These are phyloP conservation scores for Pseudocohnilembus persalinus DNA, from an alignment of 169 alveolate species.

Conservation along the genomic window DNA sequence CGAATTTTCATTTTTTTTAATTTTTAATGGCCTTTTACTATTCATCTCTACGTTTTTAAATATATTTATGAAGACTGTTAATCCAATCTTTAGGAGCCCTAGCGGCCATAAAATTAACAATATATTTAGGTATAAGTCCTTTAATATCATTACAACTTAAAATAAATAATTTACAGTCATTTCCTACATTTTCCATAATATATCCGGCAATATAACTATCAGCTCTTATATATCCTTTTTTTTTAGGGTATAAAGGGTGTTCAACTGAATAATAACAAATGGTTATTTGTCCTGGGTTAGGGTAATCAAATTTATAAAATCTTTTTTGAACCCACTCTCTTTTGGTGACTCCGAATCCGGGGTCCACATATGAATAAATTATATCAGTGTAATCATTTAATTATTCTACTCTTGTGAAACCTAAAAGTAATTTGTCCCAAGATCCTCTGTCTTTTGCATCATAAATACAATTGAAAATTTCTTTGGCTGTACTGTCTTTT, in stretches of 20 bases:
- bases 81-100: slow-evolving; percentile 25
- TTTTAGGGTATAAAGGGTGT: slow-evolving; percentile 7
- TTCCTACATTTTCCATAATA: slow-evolving; percentile 7
- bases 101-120: slow-evolving; percentile 27
- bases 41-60: not conserved
- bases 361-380: slow-evolving; percentile 19
- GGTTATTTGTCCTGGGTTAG: slow-evolving; percentile 9
- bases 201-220: slow-evolving; percentile 10
- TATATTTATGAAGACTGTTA: not conserved
- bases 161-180: not conserved
- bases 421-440: slow-evolving; percentile 25
- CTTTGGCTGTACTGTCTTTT: slow-evolving; percentile 14
- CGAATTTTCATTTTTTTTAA: not conserved
- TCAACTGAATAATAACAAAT: not conserved
- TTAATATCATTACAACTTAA: slow-evolving; percentile 14
- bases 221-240: slow-evolving; percentile 19
- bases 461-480: slow-evolving; percentile 6
- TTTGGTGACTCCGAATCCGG: slow-evolving; percentile 25
- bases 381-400: slow-evolving; percentile 6
- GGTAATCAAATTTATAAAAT: slow-evolving; percentile 7
- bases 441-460: not conserved
- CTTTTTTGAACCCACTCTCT: slow-evolving; percentile 19
- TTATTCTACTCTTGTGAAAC: not conserved
- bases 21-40: not conserved
- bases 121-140: slow-evolving; percentile 22